Conservation (phyloP, 306 rosid genomes). For the Ziziphus jujuba region DNA sequence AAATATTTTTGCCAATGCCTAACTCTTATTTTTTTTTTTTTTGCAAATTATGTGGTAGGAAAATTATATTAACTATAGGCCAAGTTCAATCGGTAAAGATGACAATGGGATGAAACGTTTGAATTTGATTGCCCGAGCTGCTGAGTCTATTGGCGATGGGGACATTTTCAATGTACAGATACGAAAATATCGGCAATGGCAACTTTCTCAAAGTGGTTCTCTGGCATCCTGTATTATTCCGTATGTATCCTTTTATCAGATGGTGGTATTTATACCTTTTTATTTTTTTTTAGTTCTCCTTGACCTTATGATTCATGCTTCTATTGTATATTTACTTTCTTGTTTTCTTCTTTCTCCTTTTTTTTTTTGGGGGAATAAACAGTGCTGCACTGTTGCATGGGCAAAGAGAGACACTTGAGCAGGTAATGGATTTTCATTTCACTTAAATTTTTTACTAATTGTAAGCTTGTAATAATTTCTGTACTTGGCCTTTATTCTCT, state of each 20-base stretch:
- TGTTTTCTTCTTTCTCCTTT: background rate
- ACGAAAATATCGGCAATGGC: constrained; percentile 95
- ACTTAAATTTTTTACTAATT: constrained; percentile 12
- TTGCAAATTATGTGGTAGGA: constrained; percentile 55
- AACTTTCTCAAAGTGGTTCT: constrained; percentile 84
- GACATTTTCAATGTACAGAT: constrained; percentile 92
- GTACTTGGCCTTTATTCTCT: background rate
- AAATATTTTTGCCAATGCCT: background rate
- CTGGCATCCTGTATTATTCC: constrained; percentile 83
- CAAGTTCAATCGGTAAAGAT: constrained; percentile 72
- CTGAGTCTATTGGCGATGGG: constrained; percentile 92
- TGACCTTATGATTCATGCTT: constrained; percentile 12
- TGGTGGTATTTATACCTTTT: constrained; percentile 16
- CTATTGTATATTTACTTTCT: constrained; percentile 11
- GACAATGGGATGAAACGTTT: constrained; percentile 74
- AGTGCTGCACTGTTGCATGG: constrained; percentile 88
- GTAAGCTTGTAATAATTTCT: background rate
- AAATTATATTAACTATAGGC: constrained; percentile 85
- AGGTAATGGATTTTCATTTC: constrained; percentile 49
- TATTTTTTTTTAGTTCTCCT: background rate
- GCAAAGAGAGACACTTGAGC: constrained; percentile 78
- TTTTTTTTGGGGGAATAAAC: constrained; percentile 25
- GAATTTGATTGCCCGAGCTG: constrained; percentile 80
- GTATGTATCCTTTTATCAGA: constrained; percentile 54
- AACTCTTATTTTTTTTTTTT: background rate